Percentiles rank a stretch among this genome's conserved stretches.
Evolutionary conservation across 2,329 filamentous ascomycete species (phyloP).

Genomic region (Aspergillus hiratsukae): DNA sequence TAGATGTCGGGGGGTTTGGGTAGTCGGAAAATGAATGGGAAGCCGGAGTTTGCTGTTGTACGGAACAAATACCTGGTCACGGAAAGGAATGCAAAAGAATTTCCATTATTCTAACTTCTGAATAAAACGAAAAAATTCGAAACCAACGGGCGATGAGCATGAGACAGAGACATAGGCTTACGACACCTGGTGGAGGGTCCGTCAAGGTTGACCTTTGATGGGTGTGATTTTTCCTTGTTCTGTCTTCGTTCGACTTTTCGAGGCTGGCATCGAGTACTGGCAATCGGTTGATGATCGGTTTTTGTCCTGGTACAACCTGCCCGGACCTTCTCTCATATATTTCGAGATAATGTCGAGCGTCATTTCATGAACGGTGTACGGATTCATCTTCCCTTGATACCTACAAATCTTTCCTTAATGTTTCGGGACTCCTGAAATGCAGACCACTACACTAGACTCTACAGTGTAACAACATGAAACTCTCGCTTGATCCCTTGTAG

Average conservation of each 20-base stretch:
- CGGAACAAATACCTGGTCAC: constrained; percentile 28
- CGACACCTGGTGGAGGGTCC: neutral
- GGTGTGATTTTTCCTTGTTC: neutral
- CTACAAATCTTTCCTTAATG: constrained; percentile 1
- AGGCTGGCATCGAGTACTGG: neutral
- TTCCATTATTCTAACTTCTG: constrained; percentile 8
- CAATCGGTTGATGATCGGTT: neutral
- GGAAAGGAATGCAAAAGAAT: constrained; percentile 25
- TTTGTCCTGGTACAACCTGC: neutral
- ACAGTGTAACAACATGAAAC: neutral
- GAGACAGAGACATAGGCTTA: neutral
- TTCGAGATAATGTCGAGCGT: constrained; percentile 12
- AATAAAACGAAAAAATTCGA: constrained; percentile 13
- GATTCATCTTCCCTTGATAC: constrained; percentile 4
- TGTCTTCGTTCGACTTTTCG: neutral
- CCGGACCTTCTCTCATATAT: constrained; percentile 8
- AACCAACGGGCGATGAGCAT: constrained; percentile 6
- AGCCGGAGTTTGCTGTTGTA: constrained; percentile 36
- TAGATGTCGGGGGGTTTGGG: constrained; percentile 23
- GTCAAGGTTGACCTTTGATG: neutral
- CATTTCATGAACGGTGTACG: constrained; percentile 17
- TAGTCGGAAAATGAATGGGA: constrained; percentile 30
- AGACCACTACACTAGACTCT: neutral
- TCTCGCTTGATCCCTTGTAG: neutral
- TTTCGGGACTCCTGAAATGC: neutral